These are phyloP conservation scores for Lentinus tigrinus DNA, from an alignment of 768 basidiomycete genomes.

Conservation along the genomic window DNA sequence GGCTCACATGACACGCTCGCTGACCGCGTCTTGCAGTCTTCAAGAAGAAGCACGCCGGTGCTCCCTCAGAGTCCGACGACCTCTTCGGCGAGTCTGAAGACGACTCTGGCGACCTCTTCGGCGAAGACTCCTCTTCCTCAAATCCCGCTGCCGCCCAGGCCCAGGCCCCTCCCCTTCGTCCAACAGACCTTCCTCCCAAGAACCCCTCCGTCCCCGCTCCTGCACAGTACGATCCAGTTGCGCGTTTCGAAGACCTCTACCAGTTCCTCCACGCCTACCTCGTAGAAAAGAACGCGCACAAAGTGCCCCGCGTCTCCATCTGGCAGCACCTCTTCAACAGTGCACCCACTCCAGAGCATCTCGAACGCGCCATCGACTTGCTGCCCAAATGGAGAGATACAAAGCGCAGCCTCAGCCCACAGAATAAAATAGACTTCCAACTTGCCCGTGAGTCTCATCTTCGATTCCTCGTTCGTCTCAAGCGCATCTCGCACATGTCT, in stretches of 20 bases:
- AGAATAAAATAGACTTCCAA: slow-evolving; percentile 41
- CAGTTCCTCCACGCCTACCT: slow-evolving; percentile 39
- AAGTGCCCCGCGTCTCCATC: slow-evolving; percentile 35
- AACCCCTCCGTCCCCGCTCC: slow-evolving; percentile 9
- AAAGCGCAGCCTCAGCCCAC: slow-evolving; percentile 35
- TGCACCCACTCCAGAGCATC: slow-evolving; percentile 47
- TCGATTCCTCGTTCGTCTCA: not conserved
- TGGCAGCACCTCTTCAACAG: slow-evolving; percentile 54
- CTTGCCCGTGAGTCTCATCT: slow-evolving; percentile 52
- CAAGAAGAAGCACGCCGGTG: slow-evolving; percentile 12
- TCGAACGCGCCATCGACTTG: slow-evolving; percentile 43
- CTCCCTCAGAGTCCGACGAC: slow-evolving; percentile 7
- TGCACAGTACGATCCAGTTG: not conserved
- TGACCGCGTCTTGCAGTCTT: slow-evolving; percentile 1
- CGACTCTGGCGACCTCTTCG: slow-evolving; percentile 15
- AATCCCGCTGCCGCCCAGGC: not conserved
- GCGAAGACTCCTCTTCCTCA: not conserved
- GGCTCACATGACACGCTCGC: not conserved
- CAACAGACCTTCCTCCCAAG: slow-evolving; percentile 4
- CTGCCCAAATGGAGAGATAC: slow-evolving; percentile 52
- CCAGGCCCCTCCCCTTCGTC: not conserved
- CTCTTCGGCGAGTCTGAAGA: slow-evolving; percentile 14
- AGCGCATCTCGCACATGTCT: not conserved
- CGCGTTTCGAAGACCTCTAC: slow-evolving; percentile 35
- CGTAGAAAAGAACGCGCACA: slow-evolving; percentile 30